A percentile compares a stretch with the other conserved stretches of the same genome.
These are phyloP conservation scores for Tolypocladium amazonense DNA, from an alignment of 2,329 filamentous ascomycete genomes.

Conservation along the genomic window DNA sequence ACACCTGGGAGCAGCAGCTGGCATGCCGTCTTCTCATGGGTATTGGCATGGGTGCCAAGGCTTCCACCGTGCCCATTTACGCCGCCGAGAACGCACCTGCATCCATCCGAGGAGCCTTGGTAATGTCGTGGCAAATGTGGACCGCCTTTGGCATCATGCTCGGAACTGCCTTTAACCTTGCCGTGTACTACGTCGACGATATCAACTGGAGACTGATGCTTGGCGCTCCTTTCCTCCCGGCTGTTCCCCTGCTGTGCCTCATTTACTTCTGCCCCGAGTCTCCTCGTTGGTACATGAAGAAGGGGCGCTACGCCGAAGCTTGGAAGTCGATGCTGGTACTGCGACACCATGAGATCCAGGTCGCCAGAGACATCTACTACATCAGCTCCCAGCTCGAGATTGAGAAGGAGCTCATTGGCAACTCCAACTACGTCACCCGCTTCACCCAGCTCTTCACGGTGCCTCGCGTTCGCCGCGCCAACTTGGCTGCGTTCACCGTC, in stretches of 20 bases:
- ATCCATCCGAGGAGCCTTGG: slow-evolving; percentile 58
- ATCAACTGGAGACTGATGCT: slow-evolving; percentile 33
- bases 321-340: slow-evolving; percentile 43
- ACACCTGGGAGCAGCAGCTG: slow-evolving; percentile 58
- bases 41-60: slow-evolving; percentile 58
- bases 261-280: slow-evolving; percentile 56
- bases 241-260: slow-evolving; percentile 38
- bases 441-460: slow-evolving; percentile 55
- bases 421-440: slow-evolving; percentile 32
- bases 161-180: slow-evolving; percentile 29
- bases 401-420: slow-evolving; percentile 25
- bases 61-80: slow-evolving; percentile 59
- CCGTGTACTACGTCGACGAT: slow-evolving; percentile 12
- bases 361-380: slow-evolving; percentile 51
- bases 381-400: slow-evolving; percentile 30
- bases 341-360: slow-evolving; percentile 43
- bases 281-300: slow-evolving; percentile 56
- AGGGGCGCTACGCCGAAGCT: slow-evolving; percentile 48
- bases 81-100: slow-evolving; percentile 63
- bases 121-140: slow-evolving; percentile 74
- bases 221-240: slow-evolving; percentile 49
- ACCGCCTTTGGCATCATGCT: slow-evolving; percentile 42
- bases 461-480: slow-evolving; percentile 59
- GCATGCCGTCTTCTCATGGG: slow-evolving; percentile 58
- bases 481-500: slow-evolving; percentile 64